Evolutionary conservation across 768 basidiomycete genomes (phyloP).

Genomic region (Suillus subalutaceus): DNA sequence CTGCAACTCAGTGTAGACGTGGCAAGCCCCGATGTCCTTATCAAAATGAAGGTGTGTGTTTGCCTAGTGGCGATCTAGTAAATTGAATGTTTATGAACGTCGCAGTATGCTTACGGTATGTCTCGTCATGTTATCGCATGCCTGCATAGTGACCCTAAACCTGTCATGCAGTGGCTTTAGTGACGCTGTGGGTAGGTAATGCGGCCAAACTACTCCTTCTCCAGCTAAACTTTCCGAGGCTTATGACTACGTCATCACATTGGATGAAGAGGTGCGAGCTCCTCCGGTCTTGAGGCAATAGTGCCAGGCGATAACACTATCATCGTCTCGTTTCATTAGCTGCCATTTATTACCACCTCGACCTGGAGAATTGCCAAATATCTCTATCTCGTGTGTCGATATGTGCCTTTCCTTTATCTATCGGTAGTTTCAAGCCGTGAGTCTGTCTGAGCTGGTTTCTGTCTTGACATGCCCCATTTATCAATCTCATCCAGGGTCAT

Average conservation of each 20-base stretch:
- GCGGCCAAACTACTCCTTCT: background rate
- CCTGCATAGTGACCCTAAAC: background rate
- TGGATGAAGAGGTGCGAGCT: conserved; percentile 10
- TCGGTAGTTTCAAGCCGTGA: background rate
- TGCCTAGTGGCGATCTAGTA: background rate
- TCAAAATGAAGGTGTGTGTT: background rate
- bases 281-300: background rate
- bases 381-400: conserved; percentile 17
- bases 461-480: background rate
- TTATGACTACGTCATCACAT: conserved; percentile 10
- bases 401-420: conserved; percentile 8
- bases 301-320: background rate
- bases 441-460: background rate
- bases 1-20: background rate
- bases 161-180: background rate
- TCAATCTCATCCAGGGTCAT: conserved; percentile 25
- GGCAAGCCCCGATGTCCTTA: background rate
- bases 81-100: background rate
- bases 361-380: conserved; percentile 8
- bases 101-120: conserved; percentile 6
- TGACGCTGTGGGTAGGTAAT: background rate
- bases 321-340: background rate
- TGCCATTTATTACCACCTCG: background rate
- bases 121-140: background rate
- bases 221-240: background rate